Conservation (phyloP, 75 land plant genomes). For the Pinus taeda region DNA sequence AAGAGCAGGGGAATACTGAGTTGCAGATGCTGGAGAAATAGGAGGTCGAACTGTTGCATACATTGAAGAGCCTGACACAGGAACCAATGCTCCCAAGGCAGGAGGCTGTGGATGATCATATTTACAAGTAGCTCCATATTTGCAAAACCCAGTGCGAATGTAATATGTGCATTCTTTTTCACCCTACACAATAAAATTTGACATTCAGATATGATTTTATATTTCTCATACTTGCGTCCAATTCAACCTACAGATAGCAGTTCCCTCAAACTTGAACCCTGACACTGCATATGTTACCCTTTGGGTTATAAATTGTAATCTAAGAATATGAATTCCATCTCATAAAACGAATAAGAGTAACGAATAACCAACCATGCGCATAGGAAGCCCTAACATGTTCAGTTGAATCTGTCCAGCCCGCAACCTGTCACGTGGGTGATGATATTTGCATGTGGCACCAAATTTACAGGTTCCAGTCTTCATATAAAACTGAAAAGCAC, state of each 20-base stretch:
- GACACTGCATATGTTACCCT: too few species aligned
- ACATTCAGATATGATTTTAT: neutral
- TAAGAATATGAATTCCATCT: too few species aligned
- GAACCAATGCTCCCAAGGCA: constrained; percentile 31
- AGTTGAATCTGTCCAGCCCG: constrained; percentile 63
- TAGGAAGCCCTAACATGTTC: constrained; percentile 74
- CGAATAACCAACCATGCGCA: constrained; percentile 57
- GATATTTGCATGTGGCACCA: constrained; percentile 84
- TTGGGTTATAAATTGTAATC: too few species aligned
- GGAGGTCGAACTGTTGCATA: constrained; percentile 42
- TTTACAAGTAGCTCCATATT: constrained; percentile 83
- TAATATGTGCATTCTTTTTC: constrained; percentile 85
- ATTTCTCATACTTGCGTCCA: neutral
- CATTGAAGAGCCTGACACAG: constrained; percentile 29
- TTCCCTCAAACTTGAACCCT: neutral
- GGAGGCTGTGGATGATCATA: constrained; percentile 86
- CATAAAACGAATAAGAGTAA: constrained; percentile 7
- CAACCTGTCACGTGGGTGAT: constrained; percentile 78
- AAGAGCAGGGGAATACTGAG: constrained; percentile 33
- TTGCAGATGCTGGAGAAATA: constrained; percentile 23
- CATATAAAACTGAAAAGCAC: constrained; percentile 61
- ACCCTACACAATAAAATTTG: constrained; percentile 36
- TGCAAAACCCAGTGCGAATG: constrained; percentile 84
- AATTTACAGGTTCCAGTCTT: constrained; percentile 92
- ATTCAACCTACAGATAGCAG: neutral